These are phyloP conservation scores for Hirsutella rhossiliensis DNA, from an alignment of 2,329 filamentous ascomycete species.

Conservation along the genomic window DNA sequence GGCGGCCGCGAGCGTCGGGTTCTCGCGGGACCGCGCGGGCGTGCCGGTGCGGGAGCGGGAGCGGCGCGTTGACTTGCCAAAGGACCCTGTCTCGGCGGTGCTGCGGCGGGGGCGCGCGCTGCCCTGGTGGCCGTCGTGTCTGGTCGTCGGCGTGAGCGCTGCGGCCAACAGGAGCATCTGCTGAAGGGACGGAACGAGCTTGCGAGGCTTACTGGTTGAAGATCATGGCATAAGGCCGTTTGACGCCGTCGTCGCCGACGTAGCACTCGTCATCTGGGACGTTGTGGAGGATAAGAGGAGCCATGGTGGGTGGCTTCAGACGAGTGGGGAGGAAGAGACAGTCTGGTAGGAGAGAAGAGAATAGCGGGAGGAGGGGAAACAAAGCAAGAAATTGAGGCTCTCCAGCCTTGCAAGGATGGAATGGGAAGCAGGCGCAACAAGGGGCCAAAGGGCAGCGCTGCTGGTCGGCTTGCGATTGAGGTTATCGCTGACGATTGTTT, in stretches of 20 bases:
- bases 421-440: not conserved
- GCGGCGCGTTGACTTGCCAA: constrained; percentile 53
- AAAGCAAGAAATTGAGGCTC: not conserved
- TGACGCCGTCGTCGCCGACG: constrained; percentile 51
- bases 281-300: constrained; percentile 55
- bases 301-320: constrained; percentile 29
- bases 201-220: constrained; percentile 42
- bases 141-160: constrained; percentile 11
- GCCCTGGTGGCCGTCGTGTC: constrained; percentile 39
- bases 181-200: not conserved
- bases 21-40: constrained; percentile 40
- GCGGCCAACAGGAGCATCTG: not conserved
- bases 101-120: constrained; percentile 37
- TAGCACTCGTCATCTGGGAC: constrained; percentile 58
- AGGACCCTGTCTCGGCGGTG: constrained; percentile 50
- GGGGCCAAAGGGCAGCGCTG: not conserved
- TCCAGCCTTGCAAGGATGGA: not conserved
- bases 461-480: not conserved
- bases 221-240: constrained; percentile 54
- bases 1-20: constrained; percentile 48
- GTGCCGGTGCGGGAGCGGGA: constrained; percentile 51
- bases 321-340: not conserved
- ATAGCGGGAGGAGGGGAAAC: not conserved
- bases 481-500: not conserved
- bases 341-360: not conserved